Evolutionary conservation across 768 basidiomycete species (phyloP), one percentile per base, ranked within the genome.

Genomic region (Amanita thiersii): DNA sequence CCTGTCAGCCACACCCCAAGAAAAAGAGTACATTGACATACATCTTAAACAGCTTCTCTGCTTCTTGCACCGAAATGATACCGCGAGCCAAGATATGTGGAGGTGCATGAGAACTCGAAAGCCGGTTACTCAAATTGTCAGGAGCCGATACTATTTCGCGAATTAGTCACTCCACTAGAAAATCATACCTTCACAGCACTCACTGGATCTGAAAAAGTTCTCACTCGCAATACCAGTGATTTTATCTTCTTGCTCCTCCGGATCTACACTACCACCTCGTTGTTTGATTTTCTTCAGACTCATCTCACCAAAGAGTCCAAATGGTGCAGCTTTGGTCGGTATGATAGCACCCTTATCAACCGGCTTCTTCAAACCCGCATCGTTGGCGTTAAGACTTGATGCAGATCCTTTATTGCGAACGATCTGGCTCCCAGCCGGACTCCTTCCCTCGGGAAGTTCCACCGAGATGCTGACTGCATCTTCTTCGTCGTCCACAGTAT

Each of bases 221-320:
- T 66, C 69, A 41, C 69, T 79, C 0, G 81, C 84, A 26, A 88
- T 76, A 1, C 83, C 85, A 11, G 82, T 61, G 9, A 69, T 69
- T 21, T 69, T 65, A 11, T 72, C 68, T 9, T 66, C 69, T 31
- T 66, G 59, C 4, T 69, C 72, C 21, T 63, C 66, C n/a, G 63
- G 57, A 45, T 68, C 56, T 42, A 61, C 59, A 51, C 69, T 60
- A 39, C 54, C 52, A 4, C 58, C 56, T 47, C 62, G 52, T 43
- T 64, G 58, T 44, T 61, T 51, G 34, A 54, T 50, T 51, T 63
- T 68, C 55, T 66, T 72, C 49, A 84, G 58, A 37, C 69, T 66
- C 47, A 87, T 60, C 5, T 69, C 66, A n/a, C 80, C 81, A 59
- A 89, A 81, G 45, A 89, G 56, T n/a, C 86, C 86, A 53, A 80